Conservation (phyloP, 371 early-diverging fungal genomes). For the Paraphysoderma sedebokerense region DNA sequence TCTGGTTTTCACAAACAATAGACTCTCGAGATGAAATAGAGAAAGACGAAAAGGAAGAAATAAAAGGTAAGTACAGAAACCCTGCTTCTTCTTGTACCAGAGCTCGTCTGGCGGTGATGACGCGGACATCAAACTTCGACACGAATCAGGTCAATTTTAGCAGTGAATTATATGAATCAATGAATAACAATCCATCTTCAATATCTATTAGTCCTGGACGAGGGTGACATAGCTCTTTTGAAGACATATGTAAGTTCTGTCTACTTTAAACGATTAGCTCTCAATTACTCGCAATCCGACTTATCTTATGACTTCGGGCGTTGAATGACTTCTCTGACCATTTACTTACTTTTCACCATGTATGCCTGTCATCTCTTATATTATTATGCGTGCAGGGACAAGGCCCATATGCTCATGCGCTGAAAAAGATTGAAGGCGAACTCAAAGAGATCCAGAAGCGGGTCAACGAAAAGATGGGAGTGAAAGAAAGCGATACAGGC, state of each 20-base stretch:
- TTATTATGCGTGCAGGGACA: slow-evolving; percentile 49
- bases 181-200: background rate
- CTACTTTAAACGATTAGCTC: background rate
- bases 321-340: background rate
- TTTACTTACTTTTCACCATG: slow-evolving; percentile 11
- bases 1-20: slow-evolving; percentile 10
- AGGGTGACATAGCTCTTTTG: slow-evolving; percentile 88
- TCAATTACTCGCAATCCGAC: background rate
- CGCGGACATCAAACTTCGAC: background rate
- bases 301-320: background rate
- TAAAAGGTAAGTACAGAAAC: slow-evolving; percentile 47
- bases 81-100: background rate
- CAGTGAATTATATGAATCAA: slow-evolving; percentile 5
- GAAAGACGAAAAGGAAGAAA: slow-evolving; percentile 68
- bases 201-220: slow-evolving; percentile 87
- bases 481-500: slow-evolving; percentile 99
- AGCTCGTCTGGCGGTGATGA: background rate
- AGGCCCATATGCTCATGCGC: slow-evolving; percentile 87
- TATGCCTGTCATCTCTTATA: slow-evolving; percentile 6
- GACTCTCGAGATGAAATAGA: slow-evolving; percentile 53
- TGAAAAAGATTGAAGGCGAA: slow-evolving; percentile 78
- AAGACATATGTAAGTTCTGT: slow-evolving; percentile 59
- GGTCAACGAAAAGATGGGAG: slow-evolving; percentile 95
- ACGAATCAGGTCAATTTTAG: background rate
- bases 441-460: slow-evolving; percentile 90